Base-by-base conservation (phyloP, 1,139 yeast genomes). In the Debaryomycetaceae sp. region DNA sequence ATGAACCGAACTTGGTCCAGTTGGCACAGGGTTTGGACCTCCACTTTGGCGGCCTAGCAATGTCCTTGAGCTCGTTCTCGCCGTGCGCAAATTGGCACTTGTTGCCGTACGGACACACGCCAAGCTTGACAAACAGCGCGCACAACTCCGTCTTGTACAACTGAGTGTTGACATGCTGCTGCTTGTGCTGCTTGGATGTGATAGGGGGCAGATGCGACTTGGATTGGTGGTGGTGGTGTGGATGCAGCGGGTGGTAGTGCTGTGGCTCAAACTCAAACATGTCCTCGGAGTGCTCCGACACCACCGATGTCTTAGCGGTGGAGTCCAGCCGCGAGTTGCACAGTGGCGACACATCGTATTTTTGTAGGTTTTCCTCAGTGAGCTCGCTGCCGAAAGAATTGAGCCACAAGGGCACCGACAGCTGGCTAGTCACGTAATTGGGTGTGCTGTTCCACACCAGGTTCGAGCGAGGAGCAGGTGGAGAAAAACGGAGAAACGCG, bases 1-100 rank as follows among this genome's bases (percentile, higher is more conserved):
- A 88, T 32, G 75, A 65, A 15, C 96, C 96, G 34, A 70, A 73
- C 51, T 81, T 82, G 24, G 78, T 52, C 95, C 96, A 88, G 56
- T 88, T 88, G 42, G 78, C 82, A 60, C 96, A 88, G 15, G 93
- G 85, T 60, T 86, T 88, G 17, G 95, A 83, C 52, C 95, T 76
- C 83, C 93, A 88, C 51, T 86, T 88, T 37, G 83, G 77, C 11
- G 91, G 83, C 38, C 94, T 71, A 39, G 78, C 82, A 30, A 85
- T 78, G 13, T 56, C 48, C 53, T 85, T 84, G 46, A 88, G 65
- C 53, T 88, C 96, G 36, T 71, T 62, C 26, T 74, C 69, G 15
- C 96, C 96, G 48, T 88, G 96, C 6, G 96, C 96, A 68, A 88
- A 88, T 59, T 88, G 96, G 53, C 96, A 88, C 60, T 88, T 88